Percentiles rank a stretch among this genome's conserved stretches.
phyloP scores from a whole-genome alignment of 2,329 filamentous ascomycete genomes.

The Fusarium sp. region DNA sequence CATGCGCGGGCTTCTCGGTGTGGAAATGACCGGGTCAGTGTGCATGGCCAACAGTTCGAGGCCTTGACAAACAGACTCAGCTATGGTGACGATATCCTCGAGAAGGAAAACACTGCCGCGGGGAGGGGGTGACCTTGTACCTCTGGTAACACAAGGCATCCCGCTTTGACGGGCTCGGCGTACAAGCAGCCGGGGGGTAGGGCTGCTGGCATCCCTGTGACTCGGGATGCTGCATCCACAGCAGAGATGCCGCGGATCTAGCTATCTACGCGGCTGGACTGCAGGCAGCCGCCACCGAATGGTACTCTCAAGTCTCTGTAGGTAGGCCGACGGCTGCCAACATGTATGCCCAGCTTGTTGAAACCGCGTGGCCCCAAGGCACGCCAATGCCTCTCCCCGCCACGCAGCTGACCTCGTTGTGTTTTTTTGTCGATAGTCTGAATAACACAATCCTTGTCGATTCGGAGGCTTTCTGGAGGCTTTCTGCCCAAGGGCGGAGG shows the following conservation, averaged over 20 bases:
- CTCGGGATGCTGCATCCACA: slow-evolving; percentile 8
- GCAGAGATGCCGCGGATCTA: slow-evolving; percentile 25
- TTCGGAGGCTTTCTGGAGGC: not conserved
- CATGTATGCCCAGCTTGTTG: not conserved
- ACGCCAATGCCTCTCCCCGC: not conserved
- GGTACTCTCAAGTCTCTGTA: not conserved
- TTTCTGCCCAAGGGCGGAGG: not conserved
- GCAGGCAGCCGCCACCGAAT: slow-evolving; percentile 20
- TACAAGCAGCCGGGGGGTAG: slow-evolving; percentile 17
- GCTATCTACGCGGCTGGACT: slow-evolving; percentile 28
- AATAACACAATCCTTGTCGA: not conserved
- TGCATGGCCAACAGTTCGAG: not conserved
- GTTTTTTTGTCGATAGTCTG: not conserved
- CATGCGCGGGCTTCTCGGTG: not conserved
- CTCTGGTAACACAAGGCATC: slow-evolving; percentile 6
- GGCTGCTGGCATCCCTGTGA: slow-evolving; percentile 1
- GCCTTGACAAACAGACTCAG: not conserved
- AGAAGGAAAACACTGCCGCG: not conserved
- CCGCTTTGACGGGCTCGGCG: slow-evolving; percentile 17
- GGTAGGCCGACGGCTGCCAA: not conserved
- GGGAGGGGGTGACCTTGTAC: not conserved
- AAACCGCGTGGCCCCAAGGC: not conserved
- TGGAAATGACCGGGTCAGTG: not conserved
- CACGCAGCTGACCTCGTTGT: not conserved
- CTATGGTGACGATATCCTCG: not conserved